A percentile compares a stretch with the other conserved stretches of the same genome.
Conservation (phyloP, 805 yeast genomes). For the Yamadazyma nakazawae region DNA sequence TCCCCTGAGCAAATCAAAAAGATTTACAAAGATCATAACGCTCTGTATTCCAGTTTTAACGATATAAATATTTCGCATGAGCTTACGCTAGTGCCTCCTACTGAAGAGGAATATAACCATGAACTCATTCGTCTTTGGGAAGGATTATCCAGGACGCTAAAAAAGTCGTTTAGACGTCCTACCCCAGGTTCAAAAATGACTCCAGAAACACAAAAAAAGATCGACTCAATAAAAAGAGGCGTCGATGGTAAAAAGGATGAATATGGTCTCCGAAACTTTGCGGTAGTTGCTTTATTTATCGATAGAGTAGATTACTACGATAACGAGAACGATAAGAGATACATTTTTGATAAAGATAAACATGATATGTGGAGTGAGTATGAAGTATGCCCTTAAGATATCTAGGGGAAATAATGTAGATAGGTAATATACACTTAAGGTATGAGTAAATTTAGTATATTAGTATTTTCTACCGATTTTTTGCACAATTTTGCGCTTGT, state of each 20-base stretch:
- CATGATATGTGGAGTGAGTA: constrained; percentile 69
- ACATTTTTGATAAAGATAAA: constrained; percentile 49
- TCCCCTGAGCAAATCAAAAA: constrained; percentile 22
- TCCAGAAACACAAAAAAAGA: constrained; percentile 48
- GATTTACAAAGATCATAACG: constrained; percentile 11
- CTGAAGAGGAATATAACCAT: constrained; percentile 59
- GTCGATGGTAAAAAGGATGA: constrained; percentile 76
- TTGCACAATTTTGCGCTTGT: not conserved
- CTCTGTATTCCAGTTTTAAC: constrained; percentile 15
- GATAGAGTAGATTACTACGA: constrained; percentile 70
- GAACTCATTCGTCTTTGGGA: constrained; percentile 68
- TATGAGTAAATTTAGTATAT: not conserved
- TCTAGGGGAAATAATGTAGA: not conserved
- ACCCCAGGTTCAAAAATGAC: constrained; percentile 62
- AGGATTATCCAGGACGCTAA: constrained; percentile 52
- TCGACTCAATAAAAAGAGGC: constrained; percentile 75
- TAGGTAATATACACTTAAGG: not conserved
- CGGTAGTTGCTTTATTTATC: constrained; percentile 64
- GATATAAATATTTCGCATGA: constrained; percentile 18
- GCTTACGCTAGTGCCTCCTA: constrained; percentile 40
- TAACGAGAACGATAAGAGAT: constrained; percentile 54
- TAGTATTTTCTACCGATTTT: not conserved
- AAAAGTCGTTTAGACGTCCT: constrained; percentile 70
- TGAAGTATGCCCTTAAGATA: constrained; percentile 68
- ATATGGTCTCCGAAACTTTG: constrained; percentile 62